A percentile compares a stretch with the other conserved stretches of the same genome.
phyloP scores from a whole-genome alignment of 768 basidiomycete genomes.

The Mycena galopus region DNA sequence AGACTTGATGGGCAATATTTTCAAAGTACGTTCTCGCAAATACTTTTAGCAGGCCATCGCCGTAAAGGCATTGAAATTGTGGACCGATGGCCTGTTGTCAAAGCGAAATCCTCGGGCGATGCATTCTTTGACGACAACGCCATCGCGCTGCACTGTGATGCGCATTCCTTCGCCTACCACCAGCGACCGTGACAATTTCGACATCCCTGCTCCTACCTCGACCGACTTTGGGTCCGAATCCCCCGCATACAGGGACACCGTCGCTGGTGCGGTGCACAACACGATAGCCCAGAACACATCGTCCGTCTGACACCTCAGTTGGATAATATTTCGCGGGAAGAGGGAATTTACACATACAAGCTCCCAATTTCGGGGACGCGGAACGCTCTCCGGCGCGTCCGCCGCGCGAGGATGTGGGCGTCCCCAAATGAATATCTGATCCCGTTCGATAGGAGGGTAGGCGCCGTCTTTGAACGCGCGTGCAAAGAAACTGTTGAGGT shows the following conservation, averaged over 20 bases:
- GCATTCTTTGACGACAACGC: conserved; percentile 49
- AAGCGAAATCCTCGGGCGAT: conserved; percentile 55
- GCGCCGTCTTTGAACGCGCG: conserved; percentile 55
- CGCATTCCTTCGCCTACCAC: conserved; percentile 23
- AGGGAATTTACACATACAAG: conserved; percentile 50
- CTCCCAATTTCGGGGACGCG: conserved; percentile 55
- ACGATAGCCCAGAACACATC: conserved; percentile 65
- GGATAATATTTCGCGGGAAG: no score
- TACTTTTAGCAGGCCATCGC: conserved; percentile 10
- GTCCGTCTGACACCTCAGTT: conserved; percentile 51
- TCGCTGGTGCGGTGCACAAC: conserved; percentile 54
- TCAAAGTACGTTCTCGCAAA: no score
- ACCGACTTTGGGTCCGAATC: conserved; percentile 45
- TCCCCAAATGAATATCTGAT: conserved; percentile 63
- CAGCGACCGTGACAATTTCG: conserved; percentile 58
- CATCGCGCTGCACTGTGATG: conserved; percentile 42
- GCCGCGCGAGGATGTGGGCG: conserved; percentile 61
- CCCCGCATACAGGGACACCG: conserved; percentile 56
- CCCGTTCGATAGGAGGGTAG: conserved; percentile 59
- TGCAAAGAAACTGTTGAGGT: conserved; percentile 20
- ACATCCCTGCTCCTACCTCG: conserved; percentile 53
- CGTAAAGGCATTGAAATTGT: conserved; percentile 68
- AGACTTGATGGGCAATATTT: no score
- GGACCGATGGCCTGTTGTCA: conserved; percentile 51
- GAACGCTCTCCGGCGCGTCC: conserved; percentile 53